These are phyloP conservation scores for Termitomyces eurrhizus DNA, from an alignment of 768 basidiomycete species.

Conservation along the genomic window DNA sequence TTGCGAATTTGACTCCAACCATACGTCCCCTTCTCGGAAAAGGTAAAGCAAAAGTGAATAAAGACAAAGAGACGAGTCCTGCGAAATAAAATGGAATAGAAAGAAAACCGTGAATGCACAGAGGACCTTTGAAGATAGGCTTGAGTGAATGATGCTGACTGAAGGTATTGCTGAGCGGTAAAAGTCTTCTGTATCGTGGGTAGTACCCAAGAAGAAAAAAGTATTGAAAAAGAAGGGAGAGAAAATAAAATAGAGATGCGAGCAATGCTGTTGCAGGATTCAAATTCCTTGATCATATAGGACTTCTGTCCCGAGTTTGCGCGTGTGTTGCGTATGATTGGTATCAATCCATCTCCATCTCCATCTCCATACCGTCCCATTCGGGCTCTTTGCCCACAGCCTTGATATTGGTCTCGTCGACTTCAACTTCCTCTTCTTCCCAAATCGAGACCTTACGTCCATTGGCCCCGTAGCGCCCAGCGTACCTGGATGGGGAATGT, in stretches of 20 bases:
- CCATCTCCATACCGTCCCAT: slow-evolving; percentile 71
- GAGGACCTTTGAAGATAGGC: slow-evolving; percentile 1
- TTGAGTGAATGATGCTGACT: neutral
- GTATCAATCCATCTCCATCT: slow-evolving; percentile 63
- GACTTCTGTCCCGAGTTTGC: neutral
- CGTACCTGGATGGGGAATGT: slow-evolving; percentile 14
- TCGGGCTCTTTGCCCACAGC: slow-evolving; percentile 23
- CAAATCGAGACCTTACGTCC: slow-evolving; percentile 24
- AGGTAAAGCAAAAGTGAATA: neutral
- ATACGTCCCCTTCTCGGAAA: slow-evolving; percentile 12
- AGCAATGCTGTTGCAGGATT: slow-evolving; percentile 10
- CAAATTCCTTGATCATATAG: slow-evolving; percentile 7
- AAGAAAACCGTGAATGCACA: slow-evolving; percentile 7
- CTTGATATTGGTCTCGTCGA: slow-evolving; percentile 34
- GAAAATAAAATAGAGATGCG: slow-evolving; percentile 1
- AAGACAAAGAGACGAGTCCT: neutral
- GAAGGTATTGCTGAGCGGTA: slow-evolving; percentile 6
- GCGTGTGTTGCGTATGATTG: neutral
- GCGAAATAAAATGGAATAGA: neutral
- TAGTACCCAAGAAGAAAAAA: neutral
- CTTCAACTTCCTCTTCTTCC: slow-evolving; percentile 43
- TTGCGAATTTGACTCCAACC: slow-evolving; percentile 11
- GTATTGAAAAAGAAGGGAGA: neutral
- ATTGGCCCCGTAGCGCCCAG: slow-evolving; percentile 13
- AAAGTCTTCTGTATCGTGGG: slow-evolving; percentile 2